phyloP scores from a whole-genome alignment of 129 eudicot genomes.

The Lonicera japonica region DNA sequence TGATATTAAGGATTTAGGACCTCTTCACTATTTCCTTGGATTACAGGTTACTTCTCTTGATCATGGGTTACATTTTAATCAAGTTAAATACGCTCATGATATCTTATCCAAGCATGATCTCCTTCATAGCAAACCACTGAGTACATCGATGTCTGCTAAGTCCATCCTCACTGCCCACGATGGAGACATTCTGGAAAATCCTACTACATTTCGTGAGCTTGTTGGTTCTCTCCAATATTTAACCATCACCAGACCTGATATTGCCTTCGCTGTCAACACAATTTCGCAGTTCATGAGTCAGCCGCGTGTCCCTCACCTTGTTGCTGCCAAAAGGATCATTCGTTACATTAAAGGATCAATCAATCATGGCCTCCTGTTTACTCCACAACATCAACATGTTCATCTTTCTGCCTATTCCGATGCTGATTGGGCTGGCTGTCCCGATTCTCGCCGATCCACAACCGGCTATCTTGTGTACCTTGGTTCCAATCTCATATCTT shows the following conservation, averaged over 20 bases:
- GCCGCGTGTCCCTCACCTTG: neutral
- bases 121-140: neutral
- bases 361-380: neutral
- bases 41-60: neutral
- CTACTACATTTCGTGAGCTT: neutral
- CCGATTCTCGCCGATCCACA: neutral
- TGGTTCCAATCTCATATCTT: conserved; percentile 1
- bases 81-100: neutral
- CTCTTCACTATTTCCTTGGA: neutral
- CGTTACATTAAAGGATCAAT: neutral
- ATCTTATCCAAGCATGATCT: neutral
- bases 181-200: neutral
- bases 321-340: neutral
- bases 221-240: conserved; percentile 1
- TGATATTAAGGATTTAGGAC: neutral
- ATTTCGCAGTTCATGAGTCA: neutral
- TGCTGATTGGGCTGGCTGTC: no score
- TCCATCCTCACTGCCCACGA: neutral
- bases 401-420: neutral
- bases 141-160: neutral
- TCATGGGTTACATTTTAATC: neutral
- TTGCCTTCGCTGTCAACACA: neutral
- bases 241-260: neutral
- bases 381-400: neutral
- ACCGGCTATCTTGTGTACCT: neutral